Percentiles rank a stretch among this genome's conserved stretches.
Evolutionary conservation across 164 flowering plant species (phyloP).

Genomic region (Umbellularia californica): DNA sequence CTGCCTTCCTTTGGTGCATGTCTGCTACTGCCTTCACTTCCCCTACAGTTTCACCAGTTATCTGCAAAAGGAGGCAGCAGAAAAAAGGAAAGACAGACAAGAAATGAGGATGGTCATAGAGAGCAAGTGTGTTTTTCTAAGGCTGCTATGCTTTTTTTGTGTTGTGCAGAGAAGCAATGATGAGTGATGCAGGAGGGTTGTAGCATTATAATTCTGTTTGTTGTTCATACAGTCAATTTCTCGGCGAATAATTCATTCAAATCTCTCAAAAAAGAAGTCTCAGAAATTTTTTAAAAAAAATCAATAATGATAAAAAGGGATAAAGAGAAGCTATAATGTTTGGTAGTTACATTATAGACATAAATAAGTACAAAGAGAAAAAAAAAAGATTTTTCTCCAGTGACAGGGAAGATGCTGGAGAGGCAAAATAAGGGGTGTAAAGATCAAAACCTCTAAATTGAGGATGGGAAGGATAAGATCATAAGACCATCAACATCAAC

Average conservation of each 20-base stretch:
- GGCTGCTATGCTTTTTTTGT: slow-evolving; percentile 16
- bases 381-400: background rate
- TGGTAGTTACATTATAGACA: background rate
- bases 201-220: background rate
- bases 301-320: background rate
- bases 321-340: background rate
- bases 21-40: slow-evolving; percentile 99
- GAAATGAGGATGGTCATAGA: slow-evolving; percentile 2
- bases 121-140: slow-evolving; percentile 3
- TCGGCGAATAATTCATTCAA: slow-evolving; percentile 19
- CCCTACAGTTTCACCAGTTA: slow-evolving; percentile 97
- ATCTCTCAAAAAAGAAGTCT: background rate
- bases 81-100: background rate
- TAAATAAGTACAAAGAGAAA: background rate
- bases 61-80: slow-evolving; percentile 42
- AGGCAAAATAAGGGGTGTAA: slow-evolving; percentile 29
- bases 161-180: slow-evolving; percentile 51
- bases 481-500: background rate
- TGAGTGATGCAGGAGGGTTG: background rate
- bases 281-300: background rate
- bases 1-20: slow-evolving; percentile 99
- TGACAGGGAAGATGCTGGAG: background rate
- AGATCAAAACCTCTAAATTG: background rate
- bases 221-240: slow-evolving; percentile 8
- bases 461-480: background rate